Evolutionary conservation across 352 stramenopile species (phyloP), one percentile per base, ranked within the genome.

Genomic region (Plasmopara viticola): DNA sequence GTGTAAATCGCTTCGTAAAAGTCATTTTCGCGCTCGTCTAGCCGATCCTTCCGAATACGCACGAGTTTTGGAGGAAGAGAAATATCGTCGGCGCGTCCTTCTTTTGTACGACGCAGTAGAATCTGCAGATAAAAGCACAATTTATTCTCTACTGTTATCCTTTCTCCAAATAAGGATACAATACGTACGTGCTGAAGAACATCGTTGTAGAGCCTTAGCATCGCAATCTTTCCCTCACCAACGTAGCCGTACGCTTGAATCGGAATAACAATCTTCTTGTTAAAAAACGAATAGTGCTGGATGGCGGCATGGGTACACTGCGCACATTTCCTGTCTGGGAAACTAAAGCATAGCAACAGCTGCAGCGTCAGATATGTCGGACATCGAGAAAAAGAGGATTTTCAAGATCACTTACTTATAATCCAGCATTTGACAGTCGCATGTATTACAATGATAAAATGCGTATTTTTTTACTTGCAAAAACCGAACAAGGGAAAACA

Each of bases 1-100:
- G 93, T 99, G 75, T 99, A 99, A 38, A 94, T 94, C 0, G 96
- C 95, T 64, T 98, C 85, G 69, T 99, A 99, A 60, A 99, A 99
- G 68, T 99, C 97, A 56, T 98, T 93, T 67, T 97, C 90, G 30
- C 86, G 81, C 57, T 95, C 85, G 42, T 96, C 85, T 9, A 97
- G 56, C 6, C 68, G 59, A 51, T 96, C 79, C 25, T 84, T 86
- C 48, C 86, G 78, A 48, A 97, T 79, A 7, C 81, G 78, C 52
- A 98, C 77, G 28, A 97, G 72, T 45, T 95, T 95, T 0, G 83
- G 79, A 6, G 87, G 87, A 15, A 96, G 64, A 8, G 78, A 89
- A 51, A 98, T 96, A 62, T 98, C 95, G 53, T 94, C 91, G n/a
- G 95, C 92, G 9, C 95, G 83, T n/a, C 91, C 97, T 68, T 97